These are phyloP conservation scores for Austroboletus eburneus DNA, from an alignment of 768 basidiomycete species.

Conservation along the genomic window DNA sequence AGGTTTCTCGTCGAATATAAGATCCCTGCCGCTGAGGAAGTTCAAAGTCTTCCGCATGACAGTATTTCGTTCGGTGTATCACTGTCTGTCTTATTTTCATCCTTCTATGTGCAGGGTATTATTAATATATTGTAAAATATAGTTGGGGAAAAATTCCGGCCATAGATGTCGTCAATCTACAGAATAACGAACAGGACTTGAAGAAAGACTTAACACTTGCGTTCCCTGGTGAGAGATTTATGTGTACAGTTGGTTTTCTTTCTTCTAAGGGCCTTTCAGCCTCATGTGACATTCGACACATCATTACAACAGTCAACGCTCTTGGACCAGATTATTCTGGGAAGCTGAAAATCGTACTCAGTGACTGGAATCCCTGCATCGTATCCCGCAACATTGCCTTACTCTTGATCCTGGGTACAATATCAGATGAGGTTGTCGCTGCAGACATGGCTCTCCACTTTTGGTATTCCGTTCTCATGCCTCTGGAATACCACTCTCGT, in stretches of 20 bases:
- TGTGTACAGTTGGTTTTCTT: neutral
- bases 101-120: neutral
- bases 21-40: conserved; percentile 8
- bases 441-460: conserved; percentile 46
- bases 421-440: conserved; percentile 30
- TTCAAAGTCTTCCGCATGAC: conserved; percentile 13
- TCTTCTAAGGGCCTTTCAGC: conserved; percentile 26
- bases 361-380: conserved; percentile 32
- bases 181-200: conserved; percentile 19
- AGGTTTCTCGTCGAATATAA: conserved; percentile 10
- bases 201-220: conserved; percentile 20
- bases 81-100: conserved; percentile 15
- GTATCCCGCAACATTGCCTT: conserved; percentile 41
- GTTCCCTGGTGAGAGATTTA: conserved; percentile 19
- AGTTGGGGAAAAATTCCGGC: conserved; percentile 37
- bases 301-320: conserved; percentile 40
- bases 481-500: conserved; percentile 28
- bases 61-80: conserved; percentile 26
- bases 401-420: conserved; percentile 38
- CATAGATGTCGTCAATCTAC: conserved; percentile 28
- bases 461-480: conserved; percentile 45
- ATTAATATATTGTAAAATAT: neutral
- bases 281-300: conserved; percentile 46
- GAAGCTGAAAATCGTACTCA: conserved; percentile 36
- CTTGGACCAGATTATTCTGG: conserved; percentile 42